Evolutionary conservation across 805 yeast genomes (phyloP), one percentile per base, ranked within the genome.

Genomic region (Naumovozyma castellii): DNA sequence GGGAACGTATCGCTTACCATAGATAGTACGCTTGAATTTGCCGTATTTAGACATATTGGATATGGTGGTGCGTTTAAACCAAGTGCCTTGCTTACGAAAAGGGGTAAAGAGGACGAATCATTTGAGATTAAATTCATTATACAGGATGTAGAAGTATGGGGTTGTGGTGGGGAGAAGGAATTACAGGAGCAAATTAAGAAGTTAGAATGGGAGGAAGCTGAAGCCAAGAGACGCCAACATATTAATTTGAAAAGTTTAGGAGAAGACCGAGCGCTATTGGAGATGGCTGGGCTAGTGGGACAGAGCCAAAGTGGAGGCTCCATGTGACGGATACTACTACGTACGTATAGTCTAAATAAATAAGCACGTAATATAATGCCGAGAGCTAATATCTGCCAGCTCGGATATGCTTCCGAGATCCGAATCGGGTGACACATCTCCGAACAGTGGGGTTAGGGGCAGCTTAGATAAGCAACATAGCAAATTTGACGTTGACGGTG

Each of bases 131-230:
- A 85, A 37, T 76, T 90, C 50, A 56, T 71, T 40, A 74, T 90
- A 5, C 75, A 78, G 4, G 88, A 82, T 47, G 64, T 88, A 18
- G 96, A 88, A 55, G 94, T 87, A 0, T 84, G 92, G 88, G 97
- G 97, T 0, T 73, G 86, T 42, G 97, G 97, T 1, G 76, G 84
- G 5, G 76, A 73, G 8, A 75, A 78, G 43, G 94, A 85, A 48
- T 63, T 87, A 35, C 80, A 73, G 22, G 88, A 81, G 45, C 96
- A 88, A 61, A 66, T 71, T 35, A 75, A 73, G 50, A 73, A 73
- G 43, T 83, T 95, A 92, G 87, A 80, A 50, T 87, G 96, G 96
- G 97, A 90, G 55, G 82, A 80, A 53, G 68, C 76, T 36, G 95
- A 86, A 56, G 94, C 94, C 0, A 73, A 77, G 49, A 79, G 86